These are phyloP conservation scores for Ambrosia artemisiifolia DNA, from an alignment of 129 eudicot genomes.

Conservation along the genomic window DNA sequence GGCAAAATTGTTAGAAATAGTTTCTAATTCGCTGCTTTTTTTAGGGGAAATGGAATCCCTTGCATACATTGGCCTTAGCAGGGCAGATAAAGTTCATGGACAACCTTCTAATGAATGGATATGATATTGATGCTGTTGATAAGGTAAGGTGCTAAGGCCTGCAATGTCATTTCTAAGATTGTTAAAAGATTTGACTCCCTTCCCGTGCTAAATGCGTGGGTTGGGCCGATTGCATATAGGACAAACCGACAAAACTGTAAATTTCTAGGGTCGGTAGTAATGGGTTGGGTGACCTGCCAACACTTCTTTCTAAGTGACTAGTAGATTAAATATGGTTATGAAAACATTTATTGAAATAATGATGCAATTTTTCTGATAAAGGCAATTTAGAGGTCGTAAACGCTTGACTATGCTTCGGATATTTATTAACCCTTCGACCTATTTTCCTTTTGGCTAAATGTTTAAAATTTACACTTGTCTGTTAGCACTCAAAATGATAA, in stretches of 20 bases:
- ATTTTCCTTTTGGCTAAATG: neutral
- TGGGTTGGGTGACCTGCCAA: neutral
- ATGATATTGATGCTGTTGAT: conserved; percentile 59
- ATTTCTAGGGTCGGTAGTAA: neutral
- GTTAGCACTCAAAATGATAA: neutral
- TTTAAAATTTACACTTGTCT: neutral
- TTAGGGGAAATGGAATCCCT: conserved; percentile 75
- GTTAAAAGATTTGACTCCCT: neutral
- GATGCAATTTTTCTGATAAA: neutral
- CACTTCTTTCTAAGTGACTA: neutral
- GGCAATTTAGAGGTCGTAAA: neutral
- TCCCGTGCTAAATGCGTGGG: neutral
- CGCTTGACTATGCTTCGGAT: neutral
- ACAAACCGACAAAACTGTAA: neutral
- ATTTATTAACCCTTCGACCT: neutral
- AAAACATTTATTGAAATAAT: neutral
- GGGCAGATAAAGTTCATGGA: conserved; percentile 88
- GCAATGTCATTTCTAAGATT: neutral
- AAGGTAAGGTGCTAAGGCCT: conserved; percentile 42
- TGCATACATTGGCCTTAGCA: conserved; percentile 72
- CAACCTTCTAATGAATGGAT: conserved; percentile 55
- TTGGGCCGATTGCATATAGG: neutral
- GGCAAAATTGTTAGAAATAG: neutral
- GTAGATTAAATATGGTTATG: neutral
- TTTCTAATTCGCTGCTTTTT: neutral